These are phyloP conservation scores for Pleoardoris graminearum DNA, from an alignment of 2,329 filamentous ascomycete genomes.

Conservation along the genomic window DNA sequence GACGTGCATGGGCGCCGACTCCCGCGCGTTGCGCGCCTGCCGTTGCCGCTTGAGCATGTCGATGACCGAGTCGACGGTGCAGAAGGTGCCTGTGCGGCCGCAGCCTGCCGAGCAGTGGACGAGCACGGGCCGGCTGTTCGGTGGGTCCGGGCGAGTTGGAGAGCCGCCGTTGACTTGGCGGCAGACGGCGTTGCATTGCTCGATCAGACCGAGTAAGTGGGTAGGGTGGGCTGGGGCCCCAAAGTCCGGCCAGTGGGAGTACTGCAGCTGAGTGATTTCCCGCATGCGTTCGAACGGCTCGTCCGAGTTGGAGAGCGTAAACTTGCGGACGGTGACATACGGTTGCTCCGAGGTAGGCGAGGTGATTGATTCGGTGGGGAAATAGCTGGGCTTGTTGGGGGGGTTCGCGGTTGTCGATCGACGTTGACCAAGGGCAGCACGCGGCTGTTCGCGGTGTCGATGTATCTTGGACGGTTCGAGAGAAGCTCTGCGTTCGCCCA, in stretches of 20 bases:
- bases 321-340: conserved; percentile 82
- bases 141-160: conserved; percentile 60
- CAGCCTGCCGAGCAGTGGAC: conserved; percentile 97
- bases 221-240: conserved; percentile 86
- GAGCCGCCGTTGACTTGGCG: conserved; percentile 52
- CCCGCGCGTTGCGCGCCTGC: conserved; percentile 40
- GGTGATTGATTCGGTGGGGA: conserved; percentile 29
- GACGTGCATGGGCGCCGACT: conserved; percentile 52
- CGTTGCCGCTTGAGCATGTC: conserved; percentile 94
- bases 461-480: conserved; percentile 65
- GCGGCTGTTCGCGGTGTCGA: conserved; percentile 43
- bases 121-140: conserved; percentile 69
- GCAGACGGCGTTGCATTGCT: conserved; percentile 78
- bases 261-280: conserved; percentile 93
- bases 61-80: conserved; percentile 92
- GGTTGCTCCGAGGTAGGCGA: conserved; percentile 61
- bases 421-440: conserved; percentile 40
- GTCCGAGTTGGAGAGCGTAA: conserved; percentile 75
- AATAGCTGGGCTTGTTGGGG: conserved; percentile 34
- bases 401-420: conserved; percentile 31
- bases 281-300: conserved; percentile 84
- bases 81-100: conserved; percentile 93
- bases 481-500: conserved; percentile 82
- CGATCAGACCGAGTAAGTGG: conserved; percentile 85
- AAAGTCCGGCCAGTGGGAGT: conserved; percentile 96